These are phyloP conservation scores for Globisporangium nunn DNA, from an alignment of 352 stramenopile species.

Conservation along the genomic window DNA sequence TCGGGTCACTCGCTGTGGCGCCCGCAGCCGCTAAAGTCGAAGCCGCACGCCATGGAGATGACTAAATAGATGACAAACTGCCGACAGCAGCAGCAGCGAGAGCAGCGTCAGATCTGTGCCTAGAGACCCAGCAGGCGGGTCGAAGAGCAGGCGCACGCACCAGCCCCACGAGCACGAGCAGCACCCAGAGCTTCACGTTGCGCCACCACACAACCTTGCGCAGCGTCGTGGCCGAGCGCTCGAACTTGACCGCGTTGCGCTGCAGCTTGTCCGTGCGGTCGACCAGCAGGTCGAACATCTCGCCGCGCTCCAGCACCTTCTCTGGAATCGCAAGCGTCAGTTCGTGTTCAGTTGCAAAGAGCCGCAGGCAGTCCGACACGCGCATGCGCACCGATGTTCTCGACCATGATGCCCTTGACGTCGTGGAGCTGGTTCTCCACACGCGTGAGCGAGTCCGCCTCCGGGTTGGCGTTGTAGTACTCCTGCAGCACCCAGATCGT, in stretches of 20 bases:
- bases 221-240: constrained; percentile 87
- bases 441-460: constrained; percentile 88
- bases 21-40: constrained; percentile 77
- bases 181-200: constrained; percentile 84
- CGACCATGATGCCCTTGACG: constrained; percentile 97
- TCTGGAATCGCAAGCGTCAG: constrained; percentile 37
- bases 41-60: constrained; percentile 83
- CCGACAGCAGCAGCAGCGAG: background rate
- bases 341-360: too few species aligned
- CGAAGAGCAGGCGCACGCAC: constrained; percentile 17
- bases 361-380: too few species aligned
- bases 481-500: constrained; percentile 24
- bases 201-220: constrained; percentile 83
- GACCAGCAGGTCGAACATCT: constrained; percentile 97
- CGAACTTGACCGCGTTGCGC: constrained; percentile 96
- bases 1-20: constrained; percentile 17
- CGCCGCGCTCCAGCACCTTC: constrained; percentile 96
- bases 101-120: background rate
- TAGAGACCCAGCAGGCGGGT: background rate
- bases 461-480: constrained; percentile 83
- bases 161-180: constrained; percentile 68
- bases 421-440: constrained; percentile 97
- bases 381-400: constrained; percentile 91
- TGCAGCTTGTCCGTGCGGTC: constrained; percentile 94
- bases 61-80: constrained; percentile 83